Evolutionary conservation across 2,329 filamentous ascomycete species (phyloP), one percentile per base, ranked within the genome.

Genomic region (Macrophomina pseudophaseolina): DNA sequence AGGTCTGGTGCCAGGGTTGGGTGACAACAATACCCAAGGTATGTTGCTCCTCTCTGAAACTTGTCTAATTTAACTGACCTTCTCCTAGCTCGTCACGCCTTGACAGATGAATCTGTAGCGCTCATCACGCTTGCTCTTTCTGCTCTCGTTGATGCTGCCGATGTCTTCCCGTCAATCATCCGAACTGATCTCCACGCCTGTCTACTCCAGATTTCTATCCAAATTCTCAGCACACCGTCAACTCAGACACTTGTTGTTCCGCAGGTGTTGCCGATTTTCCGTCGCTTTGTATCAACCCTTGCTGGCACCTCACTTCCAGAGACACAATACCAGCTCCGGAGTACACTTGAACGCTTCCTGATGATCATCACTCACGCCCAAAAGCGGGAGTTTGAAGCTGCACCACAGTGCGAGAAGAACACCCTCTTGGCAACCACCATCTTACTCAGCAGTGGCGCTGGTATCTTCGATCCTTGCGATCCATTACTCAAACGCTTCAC

Each of bases 111-210:
- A 77, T 91, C 93, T 1, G 86, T 96, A 18, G 83, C 90, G 2
- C 87, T 99, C 3, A 88, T 97, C 59, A 89, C 89, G 30, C 88
- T 91, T 1, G 90, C 93, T 0, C 84, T 99, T 1, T 91, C 94
- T 68, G 92, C 95, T 1, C 87, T 99, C 1, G 95, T 98, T 3
- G 93, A 98, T 74, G 94, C 95, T 1, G 94, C 95, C 6, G 92
- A 96, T 69, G 93, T 98, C 16, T 99, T 99, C 80, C 96, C 96
- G 0, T 89, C 92, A 2, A 94, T 99, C 72, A 99, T 99, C 82
- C 95, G 95, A 75, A 94, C 93, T 9, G 95, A 99, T 76, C 85
- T 99, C 6, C 93, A 98, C 75, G 94, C 95, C 46, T 98, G 94
- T 74, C 97, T 98, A 71, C 87, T 99, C 59, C 94, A 99, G 81